Evolutionary conservation across 176 grass and related monocot species (phyloP).

Genomic region (Zea luxurians): DNA sequence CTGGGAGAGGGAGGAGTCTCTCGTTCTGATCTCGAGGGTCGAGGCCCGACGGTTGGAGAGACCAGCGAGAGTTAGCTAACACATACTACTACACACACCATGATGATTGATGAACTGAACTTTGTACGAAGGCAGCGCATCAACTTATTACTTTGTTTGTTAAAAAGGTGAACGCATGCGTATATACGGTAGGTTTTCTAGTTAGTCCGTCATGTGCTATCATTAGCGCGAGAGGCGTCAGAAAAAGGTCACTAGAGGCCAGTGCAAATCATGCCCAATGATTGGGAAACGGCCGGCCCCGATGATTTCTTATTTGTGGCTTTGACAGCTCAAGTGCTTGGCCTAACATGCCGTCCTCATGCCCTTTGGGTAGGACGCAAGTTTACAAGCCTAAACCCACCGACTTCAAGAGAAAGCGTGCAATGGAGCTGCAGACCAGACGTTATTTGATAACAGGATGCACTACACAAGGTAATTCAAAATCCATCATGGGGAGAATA

Average conservation of each 20-base stretch:
- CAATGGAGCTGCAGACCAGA: neutral
- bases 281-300: constrained; percentile 37
- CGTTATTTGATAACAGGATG: constrained; percentile 6
- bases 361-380: constrained; percentile 28
- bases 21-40: too few species aligned
- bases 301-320: constrained; percentile 25
- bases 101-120: neutral
- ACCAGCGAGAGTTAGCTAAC: too few species aligned
- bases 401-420: neutral
- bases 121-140: neutral
- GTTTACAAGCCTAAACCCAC: neutral
- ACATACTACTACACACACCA: too few species aligned
- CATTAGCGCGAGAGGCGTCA: constrained; percentile 36
- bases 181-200: constrained; percentile 37
- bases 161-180: constrained; percentile 26
- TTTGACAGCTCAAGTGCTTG: constrained; percentile 21
- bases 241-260: constrained; percentile 47
- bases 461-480: neutral
- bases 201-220: constrained; percentile 58
- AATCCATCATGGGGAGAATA: neutral
- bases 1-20: too few species aligned
- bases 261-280: constrained; percentile 53
- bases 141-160: too few species aligned
- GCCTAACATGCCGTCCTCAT: too few species aligned
- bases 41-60: too few species aligned